Base-by-base conservation (phyloP, 225 moss, liverwort and hornwort species). In the Sphagnum tenellum region DNA sequence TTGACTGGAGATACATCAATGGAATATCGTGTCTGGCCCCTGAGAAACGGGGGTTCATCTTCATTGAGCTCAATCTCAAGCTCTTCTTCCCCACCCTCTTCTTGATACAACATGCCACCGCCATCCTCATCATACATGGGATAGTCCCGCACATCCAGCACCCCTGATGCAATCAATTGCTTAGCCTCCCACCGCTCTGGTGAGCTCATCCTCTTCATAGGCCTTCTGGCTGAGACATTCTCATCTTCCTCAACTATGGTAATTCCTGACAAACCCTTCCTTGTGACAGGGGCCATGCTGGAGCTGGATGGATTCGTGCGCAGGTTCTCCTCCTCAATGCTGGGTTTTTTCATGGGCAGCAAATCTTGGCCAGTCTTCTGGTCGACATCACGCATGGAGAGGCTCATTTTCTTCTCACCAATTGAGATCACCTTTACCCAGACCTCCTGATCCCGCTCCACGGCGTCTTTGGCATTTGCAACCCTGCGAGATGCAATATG, bases 331-430 rank as follows among this genome's bases (percentile, higher is more conserved):
- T 65, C 67, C 49, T 50, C 50, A 49, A 8, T 12, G 5, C 56
- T 12, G 8, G 4, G 13, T 13, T 45, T 54, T n/a, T 67, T 56
- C 67, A 67, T 55, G 11, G 67, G 67, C 2, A 67, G 67, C 4
- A 67, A n/a, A 47, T 67, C 67, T 57, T 57, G 12, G 4, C 67
- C 54, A 6, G 56, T 67, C 46, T 67, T 67, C n/a, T 67, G 67
- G 46, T 67, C 67, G 5, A 67, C 67, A 45, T 66, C 66, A 1
- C 63, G 44, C 54, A 67, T 67, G 7, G 53, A 55, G 44, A 67
- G 67, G 46, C 67, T 67, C 44, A 67, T 55, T 14, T 67, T 67
- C 46, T 67, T 13, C 3, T n/a, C 56, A 45, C 29, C 63, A 9
- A 63, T 6, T 29, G 63, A 63, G 12, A 63, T 63, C 7, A 63